Conservation (phyloP, 176 grass and related monocot species). For the Aegilops sharonensis region DNA sequence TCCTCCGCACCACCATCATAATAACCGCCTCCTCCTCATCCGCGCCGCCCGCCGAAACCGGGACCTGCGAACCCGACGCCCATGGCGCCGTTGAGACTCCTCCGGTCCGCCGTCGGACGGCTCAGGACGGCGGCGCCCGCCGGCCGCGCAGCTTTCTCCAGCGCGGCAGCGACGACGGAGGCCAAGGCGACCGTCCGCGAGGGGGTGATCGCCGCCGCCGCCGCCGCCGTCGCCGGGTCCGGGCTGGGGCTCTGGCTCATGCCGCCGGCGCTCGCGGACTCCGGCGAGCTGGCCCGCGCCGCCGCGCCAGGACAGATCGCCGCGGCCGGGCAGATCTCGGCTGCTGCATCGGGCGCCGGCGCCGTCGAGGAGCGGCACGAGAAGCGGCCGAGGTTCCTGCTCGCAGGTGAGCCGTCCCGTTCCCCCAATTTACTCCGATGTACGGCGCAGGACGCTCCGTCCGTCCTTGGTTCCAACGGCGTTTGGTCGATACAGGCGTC, state of each 20-base stretch:
- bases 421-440: background rate
- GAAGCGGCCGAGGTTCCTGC: conserved; percentile 44
- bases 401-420: conserved; percentile 50
- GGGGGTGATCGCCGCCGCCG: conserved; percentile 25
- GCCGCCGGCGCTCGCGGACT: conserved; percentile 46
- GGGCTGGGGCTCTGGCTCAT: conserved; percentile 57
- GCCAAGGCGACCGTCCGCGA: background rate
- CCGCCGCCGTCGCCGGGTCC: conserved; percentile 49
- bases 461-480: background rate
- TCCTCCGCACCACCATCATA: background rate
- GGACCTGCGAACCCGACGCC: background rate
- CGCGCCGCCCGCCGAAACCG: background rate
- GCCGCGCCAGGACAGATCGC: conserved; percentile 32
- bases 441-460: background rate
- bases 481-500: background rate
- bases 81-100: conserved; percentile 20
- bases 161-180: conserved; percentile 5
- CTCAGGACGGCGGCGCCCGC: conserved; percentile 2
- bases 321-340: conserved; percentile 45
- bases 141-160: conserved; percentile 22
- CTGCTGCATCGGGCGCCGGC: background rate
- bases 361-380: background rate
- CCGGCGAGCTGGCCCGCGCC: conserved; percentile 19
- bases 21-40: conserved; percentile 9
- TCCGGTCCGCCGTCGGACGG: conserved; percentile 37